Conservation (phyloP, 2,329 filamentous ascomycete genomes). For the Magnaporthiopsis rhizophila region DNA sequence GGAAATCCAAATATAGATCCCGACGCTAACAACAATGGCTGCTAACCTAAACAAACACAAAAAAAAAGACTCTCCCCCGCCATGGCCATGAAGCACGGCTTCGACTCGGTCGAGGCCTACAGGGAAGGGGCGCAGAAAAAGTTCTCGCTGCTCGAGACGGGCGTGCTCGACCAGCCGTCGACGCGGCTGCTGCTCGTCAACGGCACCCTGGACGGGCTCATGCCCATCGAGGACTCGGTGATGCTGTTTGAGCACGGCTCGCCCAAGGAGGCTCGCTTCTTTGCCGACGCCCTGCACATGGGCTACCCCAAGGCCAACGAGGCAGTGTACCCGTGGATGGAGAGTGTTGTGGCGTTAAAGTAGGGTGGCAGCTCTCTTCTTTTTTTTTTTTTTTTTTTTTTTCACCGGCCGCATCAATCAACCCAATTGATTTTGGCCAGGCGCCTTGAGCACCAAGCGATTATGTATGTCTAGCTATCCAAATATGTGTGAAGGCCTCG, state of each 20-base stretch:
- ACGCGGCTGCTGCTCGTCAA: slow-evolving; percentile 54
- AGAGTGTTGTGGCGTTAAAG: slow-evolving; percentile 37
- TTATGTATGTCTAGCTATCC: too few species aligned
- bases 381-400: too few species aligned
- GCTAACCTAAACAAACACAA: too few species aligned
- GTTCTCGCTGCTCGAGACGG: slow-evolving; percentile 54
- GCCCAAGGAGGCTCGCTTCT: slow-evolving; percentile 59
- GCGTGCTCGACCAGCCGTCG: slow-evolving; percentile 47
- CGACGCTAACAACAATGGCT: slow-evolving; percentile 6
- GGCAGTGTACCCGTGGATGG: slow-evolving; percentile 54
- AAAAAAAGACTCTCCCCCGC: slow-evolving; percentile 40
- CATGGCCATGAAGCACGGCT: slow-evolving; percentile 57
- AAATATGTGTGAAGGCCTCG: too few species aligned
- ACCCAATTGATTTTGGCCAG: too few species aligned
- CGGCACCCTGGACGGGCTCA: slow-evolving; percentile 54
- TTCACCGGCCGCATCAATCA: too few species aligned
- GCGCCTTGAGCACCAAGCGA: too few species aligned
- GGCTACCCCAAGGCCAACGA: slow-evolving; percentile 55
- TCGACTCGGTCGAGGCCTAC: slow-evolving; percentile 46
- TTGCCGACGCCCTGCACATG: slow-evolving; percentile 55
- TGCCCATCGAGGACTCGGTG: slow-evolving; percentile 61
- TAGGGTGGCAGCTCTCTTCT: background rate
- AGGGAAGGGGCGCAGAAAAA: slow-evolving; percentile 45
- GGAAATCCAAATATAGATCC: background rate
- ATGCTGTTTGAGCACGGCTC: slow-evolving; percentile 56